Percentiles rank a stretch among this genome's conserved stretches.
These are phyloP conservation scores for Cercospora sp. DNA, from an alignment of 2,329 filamentous ascomycete genomes.

Conservation along the genomic window DNA sequence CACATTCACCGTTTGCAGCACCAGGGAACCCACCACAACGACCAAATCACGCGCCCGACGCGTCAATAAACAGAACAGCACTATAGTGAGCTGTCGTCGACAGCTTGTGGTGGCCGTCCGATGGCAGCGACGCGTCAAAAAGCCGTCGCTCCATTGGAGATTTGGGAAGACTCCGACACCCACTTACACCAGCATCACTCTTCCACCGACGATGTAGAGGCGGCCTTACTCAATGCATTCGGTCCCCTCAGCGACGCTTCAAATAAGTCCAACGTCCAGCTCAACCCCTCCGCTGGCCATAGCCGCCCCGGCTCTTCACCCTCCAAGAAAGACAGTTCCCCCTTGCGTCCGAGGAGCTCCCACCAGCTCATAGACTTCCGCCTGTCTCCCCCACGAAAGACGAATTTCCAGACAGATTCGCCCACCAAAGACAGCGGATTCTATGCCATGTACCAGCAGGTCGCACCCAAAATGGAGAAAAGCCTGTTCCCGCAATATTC, in stretches of 20 bases:
- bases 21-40: slow-evolving; percentile 17
- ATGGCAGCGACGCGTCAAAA: slow-evolving; percentile 53
- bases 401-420: slow-evolving; percentile 61
- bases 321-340: slow-evolving; percentile 64
- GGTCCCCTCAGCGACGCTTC: slow-evolving; percentile 48
- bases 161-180: slow-evolving; percentile 57
- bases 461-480: slow-evolving; percentile 23
- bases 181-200: slow-evolving; percentile 33
- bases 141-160: slow-evolving; percentile 53
- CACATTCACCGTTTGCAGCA: slow-evolving; percentile 13
- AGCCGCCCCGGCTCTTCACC: slow-evolving; percentile 65
- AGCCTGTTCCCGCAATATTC: slow-evolving; percentile 22
- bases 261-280: slow-evolving; percentile 62
- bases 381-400: slow-evolving; percentile 64
- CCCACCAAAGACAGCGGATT: slow-evolving; percentile 60
- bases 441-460: slow-evolving; percentile 40
- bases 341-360: slow-evolving; percentile 59
- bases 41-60: slow-evolving; percentile 17
- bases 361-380: slow-evolving; percentile 66
- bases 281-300: slow-evolving; percentile 58
- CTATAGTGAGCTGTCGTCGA: slow-evolving; percentile 1
- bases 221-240: slow-evolving; percentile 52
- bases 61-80: slow-evolving; percentile 12
- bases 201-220: slow-evolving; percentile 50
- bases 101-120: slow-evolving; percentile 6